Evolutionary conservation across 2,329 filamentous ascomycete species (phyloP).

Genomic region (Clathrospora elynae): DNA sequence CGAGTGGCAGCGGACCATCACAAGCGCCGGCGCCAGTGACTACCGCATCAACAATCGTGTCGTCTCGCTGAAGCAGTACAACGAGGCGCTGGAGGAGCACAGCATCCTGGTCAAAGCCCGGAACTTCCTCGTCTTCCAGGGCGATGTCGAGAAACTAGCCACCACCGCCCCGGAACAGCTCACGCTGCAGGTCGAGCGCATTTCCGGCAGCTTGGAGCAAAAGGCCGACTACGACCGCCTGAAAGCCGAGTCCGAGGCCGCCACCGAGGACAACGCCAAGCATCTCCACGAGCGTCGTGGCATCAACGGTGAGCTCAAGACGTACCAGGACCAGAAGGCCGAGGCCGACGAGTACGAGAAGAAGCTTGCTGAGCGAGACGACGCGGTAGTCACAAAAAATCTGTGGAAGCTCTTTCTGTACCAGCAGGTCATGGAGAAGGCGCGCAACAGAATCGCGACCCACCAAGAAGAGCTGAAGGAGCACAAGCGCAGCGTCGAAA

Average conservation of each 20-base stretch:
- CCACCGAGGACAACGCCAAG: conserved; percentile 84
- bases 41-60: conserved; percentile 94
- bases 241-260: conserved; percentile 84
- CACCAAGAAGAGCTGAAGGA: conserved; percentile 96
- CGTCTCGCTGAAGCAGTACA: conserved; percentile 90
- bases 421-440: conserved; percentile 90
- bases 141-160: conserved; percentile 95
- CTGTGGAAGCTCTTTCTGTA: conserved; percentile 97
- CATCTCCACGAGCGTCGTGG: conserved; percentile 87
- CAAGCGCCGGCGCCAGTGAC: conserved; percentile 83
- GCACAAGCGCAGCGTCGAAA: conserved; percentile 82
- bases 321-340: conserved; percentile 94
- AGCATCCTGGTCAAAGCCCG: conserved; percentile 98
- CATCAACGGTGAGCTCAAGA: conserved; percentile 97
- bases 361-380: conserved; percentile 87
- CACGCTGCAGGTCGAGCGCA: conserved; percentile 93
- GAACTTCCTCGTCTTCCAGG: conserved; percentile 98
- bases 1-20: conserved; percentile 94
- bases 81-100: conserved; percentile 86
- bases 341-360: conserved; percentile 92
- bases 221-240: conserved; percentile 91
- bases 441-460: conserved; percentile 84
- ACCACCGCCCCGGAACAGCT: conserved; percentile 93
- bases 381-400: conserved; percentile 89
- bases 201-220: conserved; percentile 92